Conservation (phyloP, 805 yeast genomes). For the Candida odintsovae region DNA sequence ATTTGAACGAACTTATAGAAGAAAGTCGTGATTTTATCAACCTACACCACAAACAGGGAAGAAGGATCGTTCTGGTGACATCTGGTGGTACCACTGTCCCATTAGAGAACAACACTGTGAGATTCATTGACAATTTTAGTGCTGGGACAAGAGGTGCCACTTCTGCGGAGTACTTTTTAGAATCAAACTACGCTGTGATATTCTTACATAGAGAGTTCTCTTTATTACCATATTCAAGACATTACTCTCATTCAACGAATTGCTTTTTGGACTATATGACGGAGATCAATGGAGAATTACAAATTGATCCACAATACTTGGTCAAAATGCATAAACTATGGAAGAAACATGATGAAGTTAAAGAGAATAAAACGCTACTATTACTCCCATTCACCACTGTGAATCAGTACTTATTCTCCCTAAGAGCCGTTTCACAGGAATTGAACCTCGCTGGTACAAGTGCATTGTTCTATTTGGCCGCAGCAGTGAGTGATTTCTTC, state of each 20-base stretch:
- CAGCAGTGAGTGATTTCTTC: slow-evolving; percentile 96
- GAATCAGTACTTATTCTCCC: slow-evolving; percentile 84
- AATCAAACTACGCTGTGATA: slow-evolving; percentile 84
- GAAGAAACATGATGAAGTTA: slow-evolving; percentile 42
- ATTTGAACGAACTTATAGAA: background rate
- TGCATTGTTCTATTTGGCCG: slow-evolving; percentile 84
- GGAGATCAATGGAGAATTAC: slow-evolving; percentile 47
- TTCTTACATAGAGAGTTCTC: slow-evolving; percentile 92
- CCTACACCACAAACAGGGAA: slow-evolving; percentile 17
- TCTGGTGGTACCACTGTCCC: slow-evolving; percentile 99
- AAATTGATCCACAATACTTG: slow-evolving; percentile 55
- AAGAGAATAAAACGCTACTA: slow-evolving; percentile 33
- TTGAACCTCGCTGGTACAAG: slow-evolving; percentile 48
- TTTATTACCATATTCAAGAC: slow-evolving; percentile 86
- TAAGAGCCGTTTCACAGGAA: slow-evolving; percentile 57
- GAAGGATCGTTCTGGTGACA: slow-evolving; percentile 74
- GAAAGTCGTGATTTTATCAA: background rate
- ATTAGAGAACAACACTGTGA: slow-evolving; percentile 89
- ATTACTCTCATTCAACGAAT: slow-evolving; percentile 76
- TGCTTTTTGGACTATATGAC: slow-evolving; percentile 83
- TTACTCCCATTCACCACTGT: slow-evolving; percentile 90
- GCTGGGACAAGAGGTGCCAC: slow-evolving; percentile 99
- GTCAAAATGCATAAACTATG: slow-evolving; percentile 55
- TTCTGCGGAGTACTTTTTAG: slow-evolving; percentile 86
- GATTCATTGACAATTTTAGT: slow-evolving; percentile 93